These are phyloP conservation scores for Glomus cerebriforme DNA, from an alignment of 192 early-diverging fungal genomes.

Conservation along the genomic window DNA sequence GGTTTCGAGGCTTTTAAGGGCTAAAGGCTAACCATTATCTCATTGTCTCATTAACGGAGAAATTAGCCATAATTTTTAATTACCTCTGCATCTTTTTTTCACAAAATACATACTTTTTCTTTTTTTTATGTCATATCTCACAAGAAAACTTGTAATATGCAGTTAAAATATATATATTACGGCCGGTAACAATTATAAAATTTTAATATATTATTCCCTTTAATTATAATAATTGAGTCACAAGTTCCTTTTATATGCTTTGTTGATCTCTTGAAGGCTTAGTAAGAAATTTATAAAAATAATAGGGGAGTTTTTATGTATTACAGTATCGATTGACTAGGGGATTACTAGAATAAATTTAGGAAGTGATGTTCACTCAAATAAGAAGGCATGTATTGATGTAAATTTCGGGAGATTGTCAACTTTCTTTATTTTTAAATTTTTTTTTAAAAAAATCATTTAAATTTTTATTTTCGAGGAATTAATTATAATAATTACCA, in stretches of 20 bases:
- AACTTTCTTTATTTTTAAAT: background rate
- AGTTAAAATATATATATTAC: background rate
- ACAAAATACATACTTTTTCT: too few species aligned
- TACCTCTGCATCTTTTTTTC: background rate
- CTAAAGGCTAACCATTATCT: background rate
- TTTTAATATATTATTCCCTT: background rate
- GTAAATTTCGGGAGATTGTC: background rate
- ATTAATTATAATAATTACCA: background rate
- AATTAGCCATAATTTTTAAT: background rate
- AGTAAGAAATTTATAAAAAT: background rate
- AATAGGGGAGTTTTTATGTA: background rate
- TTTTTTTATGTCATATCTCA: too few species aligned
- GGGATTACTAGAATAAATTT: background rate
- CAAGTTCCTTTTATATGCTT: background rate
- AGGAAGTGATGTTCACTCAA: background rate
- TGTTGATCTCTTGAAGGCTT: background rate
- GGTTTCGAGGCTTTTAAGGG: background rate
- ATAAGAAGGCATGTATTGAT: background rate
- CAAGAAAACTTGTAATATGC: too few species aligned
- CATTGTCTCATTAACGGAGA: background rate
- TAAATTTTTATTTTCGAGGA: background rate
- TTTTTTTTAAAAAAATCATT: background rate
- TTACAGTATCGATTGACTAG: background rate
- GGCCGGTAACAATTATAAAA: background rate
- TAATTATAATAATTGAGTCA: background rate